phyloP scores from a whole-genome alignment of 179 eudicot genomes.

The Spergularia azorica region DNA sequence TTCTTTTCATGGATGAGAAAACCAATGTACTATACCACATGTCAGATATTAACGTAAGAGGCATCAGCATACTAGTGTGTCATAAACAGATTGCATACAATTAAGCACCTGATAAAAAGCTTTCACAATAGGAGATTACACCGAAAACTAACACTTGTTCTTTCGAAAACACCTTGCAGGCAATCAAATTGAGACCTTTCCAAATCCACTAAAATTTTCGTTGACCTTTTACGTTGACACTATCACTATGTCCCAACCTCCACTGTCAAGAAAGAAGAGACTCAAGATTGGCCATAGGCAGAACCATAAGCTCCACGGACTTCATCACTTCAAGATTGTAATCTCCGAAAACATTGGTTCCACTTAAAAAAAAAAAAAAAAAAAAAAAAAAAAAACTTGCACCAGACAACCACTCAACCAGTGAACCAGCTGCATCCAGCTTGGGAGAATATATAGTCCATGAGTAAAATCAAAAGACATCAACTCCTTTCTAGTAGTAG shows the following conservation, averaged over 20 bases:
- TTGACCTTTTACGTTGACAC: constrained; percentile 46
- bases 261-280: constrained; percentile 86
- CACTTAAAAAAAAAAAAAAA: background rate
- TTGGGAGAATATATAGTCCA: constrained; percentile 45
- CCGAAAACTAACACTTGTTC: constrained; percentile 41
- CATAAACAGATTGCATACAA: background rate
- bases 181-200: constrained; percentile 74
- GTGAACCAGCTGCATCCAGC: constrained; percentile 31
- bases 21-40: too few relatives aligned
- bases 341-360: constrained; percentile 72
- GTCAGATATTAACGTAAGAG: too few relatives aligned
- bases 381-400: too few relatives aligned
- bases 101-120: background rate
- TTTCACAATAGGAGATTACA: background rate
- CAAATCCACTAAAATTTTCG: constrained; percentile 81
- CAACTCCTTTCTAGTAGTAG: constrained; percentile 52
- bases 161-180: constrained; percentile 55
- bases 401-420: background rate
- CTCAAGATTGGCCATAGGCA: constrained; percentile 33
- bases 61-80: background rate
- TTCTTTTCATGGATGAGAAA: too few relatives aligned
- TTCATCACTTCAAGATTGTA: too few relatives aligned
- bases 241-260: constrained; percentile 48
- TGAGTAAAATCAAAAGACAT: constrained; percentile 68
- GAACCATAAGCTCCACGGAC: too few relatives aligned